Evolutionary conservation across 768 basidiomycete species (phyloP).

Genomic region (Boletus rubescentipes): DNA sequence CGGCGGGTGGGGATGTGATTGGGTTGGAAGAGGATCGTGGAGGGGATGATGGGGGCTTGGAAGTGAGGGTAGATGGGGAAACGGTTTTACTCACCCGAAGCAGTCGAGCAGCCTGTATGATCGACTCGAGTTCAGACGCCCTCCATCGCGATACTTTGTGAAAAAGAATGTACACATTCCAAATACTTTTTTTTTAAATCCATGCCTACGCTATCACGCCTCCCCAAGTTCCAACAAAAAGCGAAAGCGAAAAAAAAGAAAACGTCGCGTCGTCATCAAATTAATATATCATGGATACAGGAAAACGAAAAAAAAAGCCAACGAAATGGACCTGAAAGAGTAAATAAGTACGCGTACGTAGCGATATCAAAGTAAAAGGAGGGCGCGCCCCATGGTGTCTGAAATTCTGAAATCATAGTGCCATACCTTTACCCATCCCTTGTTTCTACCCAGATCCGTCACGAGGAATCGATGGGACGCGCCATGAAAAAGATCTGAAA

Average conservation of each 20-base stretch:
- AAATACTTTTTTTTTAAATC: no score
- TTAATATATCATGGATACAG: slow-evolving; percentile 4
- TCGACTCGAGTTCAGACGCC: no score
- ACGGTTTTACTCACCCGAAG: no score
- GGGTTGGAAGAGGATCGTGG: no score
- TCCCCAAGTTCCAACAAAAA: no score
- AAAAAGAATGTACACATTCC: no score
- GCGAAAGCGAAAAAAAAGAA: neutral
- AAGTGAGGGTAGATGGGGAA: no score
- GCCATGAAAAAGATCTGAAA: neutral
- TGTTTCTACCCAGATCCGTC: slow-evolving; percentile 5
- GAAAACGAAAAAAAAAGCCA: neutral
- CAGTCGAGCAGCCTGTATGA: no score
- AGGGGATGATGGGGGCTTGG: no score
- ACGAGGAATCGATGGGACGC: neutral
- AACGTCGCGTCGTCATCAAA: slow-evolving; percentile 3
- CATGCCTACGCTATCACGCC: no score
- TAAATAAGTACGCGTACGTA: slow-evolving; percentile 4
- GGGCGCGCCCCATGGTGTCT: neutral
- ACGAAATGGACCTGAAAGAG: neutral
- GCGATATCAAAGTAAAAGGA: neutral
- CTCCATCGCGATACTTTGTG: no score
- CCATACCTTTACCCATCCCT: neutral
- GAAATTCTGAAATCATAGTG: neutral
- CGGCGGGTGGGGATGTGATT: no score